phyloP scores from a whole-genome alignment of 2,329 filamentous ascomycete species.

The Fusarium penzigii region DNA sequence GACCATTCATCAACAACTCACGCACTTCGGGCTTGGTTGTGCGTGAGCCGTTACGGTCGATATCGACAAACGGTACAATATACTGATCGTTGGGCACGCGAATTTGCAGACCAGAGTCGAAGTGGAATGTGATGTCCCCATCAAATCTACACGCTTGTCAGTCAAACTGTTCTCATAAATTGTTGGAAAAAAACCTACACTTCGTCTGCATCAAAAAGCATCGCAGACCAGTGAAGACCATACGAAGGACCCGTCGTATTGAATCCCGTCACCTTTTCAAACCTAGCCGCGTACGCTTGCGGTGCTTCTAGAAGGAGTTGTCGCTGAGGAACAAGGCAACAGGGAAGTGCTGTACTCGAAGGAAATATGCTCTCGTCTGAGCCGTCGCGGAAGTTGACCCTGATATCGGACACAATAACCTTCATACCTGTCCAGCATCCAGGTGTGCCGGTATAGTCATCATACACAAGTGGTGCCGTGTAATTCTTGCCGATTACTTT shows the following conservation, averaged over 20 bases:
- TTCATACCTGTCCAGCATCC: conserved; percentile 28
- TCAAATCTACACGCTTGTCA: conserved; percentile 17
- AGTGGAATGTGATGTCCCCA: conserved; percentile 32
- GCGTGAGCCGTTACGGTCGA: conserved; percentile 29
- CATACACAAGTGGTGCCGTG: conserved; percentile 24
- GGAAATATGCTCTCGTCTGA: conserved; percentile 29
- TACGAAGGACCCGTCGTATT: conserved; percentile 8
- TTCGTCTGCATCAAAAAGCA: conserved; percentile 12
- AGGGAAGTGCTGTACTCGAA: conserved; percentile 19
- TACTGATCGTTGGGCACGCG: conserved; percentile 34
- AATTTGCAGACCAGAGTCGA: conserved; percentile 30
- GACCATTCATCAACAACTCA: conserved; percentile 28
- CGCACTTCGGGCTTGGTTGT: conserved; percentile 10
- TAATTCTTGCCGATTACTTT: conserved; percentile 32
- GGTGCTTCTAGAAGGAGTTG: conserved; percentile 33
- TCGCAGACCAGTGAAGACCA: conserved; percentile 20
- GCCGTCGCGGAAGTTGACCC: conserved; percentile 31
- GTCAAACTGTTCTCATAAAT: rapidly evolving
- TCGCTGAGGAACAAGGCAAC: conserved; percentile 34
- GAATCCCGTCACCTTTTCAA: conserved; percentile 17
- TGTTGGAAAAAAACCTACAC: not conserved
- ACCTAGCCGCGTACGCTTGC: conserved; percentile 12
- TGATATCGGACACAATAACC: conserved; percentile 22
- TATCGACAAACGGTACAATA: conserved; percentile 29
- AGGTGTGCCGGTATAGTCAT: conserved; percentile 9